These are phyloP conservation scores for Henckelia pumila DNA, from an alignment of 257 asterid genomes.

Conservation along the genomic window DNA sequence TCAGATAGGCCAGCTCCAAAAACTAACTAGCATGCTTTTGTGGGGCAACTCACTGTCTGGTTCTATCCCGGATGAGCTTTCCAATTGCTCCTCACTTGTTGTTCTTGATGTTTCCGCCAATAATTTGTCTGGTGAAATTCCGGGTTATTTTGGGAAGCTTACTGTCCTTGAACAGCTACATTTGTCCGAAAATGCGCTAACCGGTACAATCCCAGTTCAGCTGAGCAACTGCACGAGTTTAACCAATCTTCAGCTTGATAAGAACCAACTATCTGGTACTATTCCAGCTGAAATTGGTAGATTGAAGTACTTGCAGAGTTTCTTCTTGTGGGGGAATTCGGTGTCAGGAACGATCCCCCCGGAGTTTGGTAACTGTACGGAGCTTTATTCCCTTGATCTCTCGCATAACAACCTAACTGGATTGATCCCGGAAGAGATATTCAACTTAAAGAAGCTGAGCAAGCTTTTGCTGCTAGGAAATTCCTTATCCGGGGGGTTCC, in stretches of 20 bases:
- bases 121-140: conserved; percentile 65
- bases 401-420: conserved; percentile 82
- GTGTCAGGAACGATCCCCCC: conserved; percentile 81
- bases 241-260: conserved; percentile 77
- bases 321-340: conserved; percentile 80
- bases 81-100: conserved; percentile 65
- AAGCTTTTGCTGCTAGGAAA: conserved; percentile 79
- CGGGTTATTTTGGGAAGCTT: conserved; percentile 59
- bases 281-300: conserved; percentile 68
- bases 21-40: conserved; percentile 72
- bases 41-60: conserved; percentile 87
- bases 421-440: conserved; percentile 77
- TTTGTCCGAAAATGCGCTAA: conserved; percentile 66
- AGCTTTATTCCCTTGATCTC: conserved; percentile 85
- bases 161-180: conserved; percentile 73
- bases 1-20: conserved; percentile 59
- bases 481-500: conserved; percentile 61
- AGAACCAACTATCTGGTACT: conserved; percentile 70
- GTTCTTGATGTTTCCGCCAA: conserved; percentile 80
- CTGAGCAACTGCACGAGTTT: conserved; percentile 74
- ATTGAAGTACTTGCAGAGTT: conserved; percentile 74
- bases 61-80: conserved; percentile 53
- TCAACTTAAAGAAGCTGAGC: conserved; percentile 69
- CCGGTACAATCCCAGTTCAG: conserved; percentile 62
- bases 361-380: conserved; percentile 71